A percentile compares a stretch with the other conserved stretches of the same genome.
These are phyloP conservation scores for Fusarium nygamai DNA, from an alignment of 2,329 filamentous ascomycete species.

Conservation along the genomic window DNA sequence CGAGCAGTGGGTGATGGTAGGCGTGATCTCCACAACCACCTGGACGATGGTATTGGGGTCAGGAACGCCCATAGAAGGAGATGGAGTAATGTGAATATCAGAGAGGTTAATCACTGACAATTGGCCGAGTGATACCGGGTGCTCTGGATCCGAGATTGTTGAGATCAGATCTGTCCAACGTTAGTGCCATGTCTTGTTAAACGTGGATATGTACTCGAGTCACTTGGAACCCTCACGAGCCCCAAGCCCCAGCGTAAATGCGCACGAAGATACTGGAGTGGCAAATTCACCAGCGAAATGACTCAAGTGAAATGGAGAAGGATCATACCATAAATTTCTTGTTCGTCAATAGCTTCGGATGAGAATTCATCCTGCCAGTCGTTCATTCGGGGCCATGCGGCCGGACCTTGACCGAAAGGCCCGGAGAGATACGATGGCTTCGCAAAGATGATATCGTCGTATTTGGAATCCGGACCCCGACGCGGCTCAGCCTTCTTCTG, in stretches of 20 bases:
- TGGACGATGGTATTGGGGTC: constrained; percentile 69
- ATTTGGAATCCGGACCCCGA: constrained; percentile 58
- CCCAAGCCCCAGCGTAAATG: not conserved
- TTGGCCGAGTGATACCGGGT: constrained; percentile 91
- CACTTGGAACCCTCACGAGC: not conserved
- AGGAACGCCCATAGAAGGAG: constrained; percentile 51
- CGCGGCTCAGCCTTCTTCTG: constrained; percentile 60
- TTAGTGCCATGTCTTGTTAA: constrained; percentile 24
- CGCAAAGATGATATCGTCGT: constrained; percentile 58
- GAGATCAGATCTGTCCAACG: constrained; percentile 81
- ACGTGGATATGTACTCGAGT: not conserved
- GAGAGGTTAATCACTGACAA: constrained; percentile 95
- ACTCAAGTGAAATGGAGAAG: not conserved
- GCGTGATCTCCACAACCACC: constrained; percentile 89
- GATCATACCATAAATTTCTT: constrained; percentile 88
- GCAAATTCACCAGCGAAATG: constrained; percentile 14
- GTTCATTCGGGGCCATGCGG: constrained; percentile 47
- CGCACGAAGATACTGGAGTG: not conserved
- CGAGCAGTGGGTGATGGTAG: constrained; percentile 96
- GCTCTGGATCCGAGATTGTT: constrained; percentile 94
- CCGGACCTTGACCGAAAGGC: constrained; percentile 50
- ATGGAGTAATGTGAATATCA: constrained; percentile 79
- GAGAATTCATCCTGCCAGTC: constrained; percentile 66
- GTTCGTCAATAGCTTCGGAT: constrained; percentile 90
- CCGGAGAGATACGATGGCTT: constrained; percentile 56